Percentiles rank a stretch among this genome's conserved stretches.
These are phyloP conservation scores for Brachypodium distachyon DNA, from an alignment of 202 grass and related monocot genomes.

Conservation along the genomic window DNA sequence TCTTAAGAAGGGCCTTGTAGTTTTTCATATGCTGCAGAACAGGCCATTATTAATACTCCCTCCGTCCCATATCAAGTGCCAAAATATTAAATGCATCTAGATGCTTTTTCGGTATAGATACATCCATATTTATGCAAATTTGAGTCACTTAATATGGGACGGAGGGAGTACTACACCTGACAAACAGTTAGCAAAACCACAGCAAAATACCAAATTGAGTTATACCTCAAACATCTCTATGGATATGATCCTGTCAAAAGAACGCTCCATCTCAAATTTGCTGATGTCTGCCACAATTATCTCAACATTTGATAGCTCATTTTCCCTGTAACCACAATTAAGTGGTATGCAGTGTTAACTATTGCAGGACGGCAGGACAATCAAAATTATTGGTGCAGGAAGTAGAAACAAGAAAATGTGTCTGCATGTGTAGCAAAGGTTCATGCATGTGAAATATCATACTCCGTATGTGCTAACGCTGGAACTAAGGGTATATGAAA, in stretches of 20 bases:
- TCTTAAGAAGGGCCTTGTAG: conserved; percentile 85
- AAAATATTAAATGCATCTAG: no score
- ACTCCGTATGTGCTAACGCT: neutral
- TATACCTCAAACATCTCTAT: conserved; percentile 97
- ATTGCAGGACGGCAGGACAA: neutral
- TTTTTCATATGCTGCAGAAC: conserved; percentile 91
- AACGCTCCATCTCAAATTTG: conserved; percentile 86
- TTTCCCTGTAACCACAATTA: conserved; percentile 38
- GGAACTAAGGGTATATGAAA: neutral
- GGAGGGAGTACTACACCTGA: no score
- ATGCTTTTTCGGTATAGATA: no score
- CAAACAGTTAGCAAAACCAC: no score
- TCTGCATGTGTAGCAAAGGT: neutral
- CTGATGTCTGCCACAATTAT: conserved; percentile 91
- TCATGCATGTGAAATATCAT: conserved; percentile 3
- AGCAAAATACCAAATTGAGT: neutral
- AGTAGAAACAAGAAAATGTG: neutral
- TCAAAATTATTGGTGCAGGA: neutral
- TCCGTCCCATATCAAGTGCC: no score
- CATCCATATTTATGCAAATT: no score
- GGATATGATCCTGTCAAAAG: conserved; percentile 90
- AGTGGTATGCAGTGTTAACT: neutral
- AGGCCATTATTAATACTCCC: neutral
- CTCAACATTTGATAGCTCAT: conserved; percentile 66
- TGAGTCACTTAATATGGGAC: no score